Base-by-base conservation (phyloP, 768 basidiomycete genomes). In the Tremella fuciformis region DNA sequence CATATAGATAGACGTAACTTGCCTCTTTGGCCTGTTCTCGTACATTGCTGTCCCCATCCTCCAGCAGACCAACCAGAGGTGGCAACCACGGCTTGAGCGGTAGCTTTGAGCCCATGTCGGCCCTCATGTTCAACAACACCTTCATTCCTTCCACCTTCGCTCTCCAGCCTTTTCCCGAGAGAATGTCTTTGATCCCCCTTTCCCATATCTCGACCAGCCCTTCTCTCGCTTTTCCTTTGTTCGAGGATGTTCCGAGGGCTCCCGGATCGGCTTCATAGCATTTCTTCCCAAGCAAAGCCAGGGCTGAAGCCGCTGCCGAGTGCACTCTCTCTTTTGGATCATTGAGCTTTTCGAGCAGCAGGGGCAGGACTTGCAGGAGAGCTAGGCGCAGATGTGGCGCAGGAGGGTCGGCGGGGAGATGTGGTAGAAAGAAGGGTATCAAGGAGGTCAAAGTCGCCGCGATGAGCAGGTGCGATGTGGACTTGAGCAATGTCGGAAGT, bases 1-100 rank as follows among this genome's bases (percentile, higher is more conserved):
- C 18, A 9, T 21, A 13, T 26, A 13, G 24, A 42, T 13, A 39
- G 29, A 6, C 13, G 22, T n/a, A 7, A 60, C 73, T 64, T 48
- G 70, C 74, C 51, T 84, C 83, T 50, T 86, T 84, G 13, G 93
- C 87, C 71, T 86, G 86, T 55, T 91, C 88, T 44, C 96, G 87
- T 53, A 98, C 96, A 65, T 85, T 84, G 18, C 87, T 84, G 71
- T 99, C 96, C 0, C 85, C 84, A 77, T 98, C 94, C 79, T 97
- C 89, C 26, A 99, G 81, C 39, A 86, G 81, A 55, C 86, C 88
- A 34, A 97, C 89, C 50, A 99, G 83, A 13, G 82, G 78, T 1
- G 87, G 77, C 29, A 94, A 83, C 77, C 87, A 97, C 4, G 88
- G 83, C 46, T 73, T 73, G 49, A 76, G 54, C 11, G 64, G 58